phyloP scores from a whole-genome alignment of 192 early-diverging fungal species.

The Coemansia sp. region DNA sequence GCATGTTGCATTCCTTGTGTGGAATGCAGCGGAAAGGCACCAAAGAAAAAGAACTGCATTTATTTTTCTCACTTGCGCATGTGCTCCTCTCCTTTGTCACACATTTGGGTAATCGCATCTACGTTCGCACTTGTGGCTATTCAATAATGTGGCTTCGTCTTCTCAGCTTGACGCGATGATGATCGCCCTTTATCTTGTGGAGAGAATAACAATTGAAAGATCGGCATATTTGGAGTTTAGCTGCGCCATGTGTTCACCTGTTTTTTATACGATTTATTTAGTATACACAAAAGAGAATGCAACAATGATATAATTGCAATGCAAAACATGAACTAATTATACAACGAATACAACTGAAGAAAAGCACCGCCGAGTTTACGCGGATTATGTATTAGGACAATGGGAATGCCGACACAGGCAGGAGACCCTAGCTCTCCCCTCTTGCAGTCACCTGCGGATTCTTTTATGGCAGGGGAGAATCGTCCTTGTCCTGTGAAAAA shows the following conservation, averaged over 20 bases:
- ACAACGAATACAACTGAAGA: neutral
- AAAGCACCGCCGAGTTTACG: neutral
- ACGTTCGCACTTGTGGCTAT: neutral
- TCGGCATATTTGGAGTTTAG: neutral
- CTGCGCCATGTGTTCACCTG: neutral
- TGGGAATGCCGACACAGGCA: neutral
- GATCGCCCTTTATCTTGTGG: neutral
- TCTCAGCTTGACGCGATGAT: neutral
- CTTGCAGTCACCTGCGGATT: neutral
- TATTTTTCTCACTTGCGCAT: neutral
- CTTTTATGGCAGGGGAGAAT: slow-evolving; percentile 2
- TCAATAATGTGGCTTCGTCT: neutral
- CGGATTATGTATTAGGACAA: neutral
- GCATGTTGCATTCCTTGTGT: neutral
- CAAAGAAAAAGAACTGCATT: neutral
- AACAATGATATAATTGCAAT: neutral
- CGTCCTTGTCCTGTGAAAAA: neutral
- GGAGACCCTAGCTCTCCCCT: neutral
- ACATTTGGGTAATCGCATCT: neutral
- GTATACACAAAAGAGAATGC: neutral
- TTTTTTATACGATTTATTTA: neutral
- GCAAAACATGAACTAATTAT: slow-evolving; percentile 5
- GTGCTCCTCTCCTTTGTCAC: neutral
- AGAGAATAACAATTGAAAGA: neutral
- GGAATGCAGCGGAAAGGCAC: neutral